Evolutionary conservation across 768 basidiomycete species (phyloP), one percentile per base, ranked within the genome.

Genomic region (Naganishia vaughanmartiniae): DNA sequence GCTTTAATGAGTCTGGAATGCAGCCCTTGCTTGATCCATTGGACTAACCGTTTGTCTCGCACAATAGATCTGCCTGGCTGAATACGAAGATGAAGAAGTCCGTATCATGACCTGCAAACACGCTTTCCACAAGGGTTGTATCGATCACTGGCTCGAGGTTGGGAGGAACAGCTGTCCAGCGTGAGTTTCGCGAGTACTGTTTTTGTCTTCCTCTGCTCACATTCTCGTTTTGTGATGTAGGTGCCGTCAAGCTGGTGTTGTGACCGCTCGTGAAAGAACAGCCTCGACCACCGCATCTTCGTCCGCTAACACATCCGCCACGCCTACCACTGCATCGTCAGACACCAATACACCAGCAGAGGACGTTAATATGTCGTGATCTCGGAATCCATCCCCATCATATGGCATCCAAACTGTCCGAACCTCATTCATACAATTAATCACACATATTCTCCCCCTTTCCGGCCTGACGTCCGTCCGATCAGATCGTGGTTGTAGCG

Each of bases 121-220:
- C 82, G 88, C 87, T n/a, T 97, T 93, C 85, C 93, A 97, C 77
- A 88, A 88, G 76, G 82, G 79, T 26, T 96, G 93, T 74, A 91
- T 96, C 7, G 93, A 96, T 71, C 76, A 76, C 71, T 95, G 93
- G 92, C 83, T 51, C 12, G 48, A 51, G 21, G 48, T 51, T 14
- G 48, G 48, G 6, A 51, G 48, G 24, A 51, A 51, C 48, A 51
- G 48, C n/a, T 51, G 48, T 51, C 48, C 48, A 3, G 48, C 48
- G 48, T 51, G 24, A 51, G 48, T 12, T 51, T 26, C 48, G 48
- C 48, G 2, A n/a, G 4, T 26, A 26, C 12, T 2, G 2, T 12
- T 15, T 24, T 26, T 24, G 5, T 51, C 21, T n/a, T 51, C 1
- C 48, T 7, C 4, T 21, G 48, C 48, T 42, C 10, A 42, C 42